Percentiles rank a stretch among this genome's conserved stretches.
Evolutionary conservation across 805 yeast species (phyloP).

Genomic region (Dipodascus albidus): DNA sequence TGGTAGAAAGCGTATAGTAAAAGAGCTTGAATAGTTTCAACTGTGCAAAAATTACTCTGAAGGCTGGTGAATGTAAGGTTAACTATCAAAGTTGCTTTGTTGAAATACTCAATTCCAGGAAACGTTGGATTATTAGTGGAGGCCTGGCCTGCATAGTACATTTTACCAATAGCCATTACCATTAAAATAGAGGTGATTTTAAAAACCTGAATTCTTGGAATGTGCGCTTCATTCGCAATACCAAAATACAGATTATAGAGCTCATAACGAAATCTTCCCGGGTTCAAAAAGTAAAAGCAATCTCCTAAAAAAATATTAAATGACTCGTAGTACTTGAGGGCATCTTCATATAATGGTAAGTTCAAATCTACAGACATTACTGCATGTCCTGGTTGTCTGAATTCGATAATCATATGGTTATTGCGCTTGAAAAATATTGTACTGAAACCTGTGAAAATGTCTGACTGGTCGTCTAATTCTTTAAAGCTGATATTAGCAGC

Average conservation of each 20-base stretch:
- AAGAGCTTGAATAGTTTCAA: constrained; percentile 12
- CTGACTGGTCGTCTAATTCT: not conserved
- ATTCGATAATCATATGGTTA: not conserved
- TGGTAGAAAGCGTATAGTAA: constrained; percentile 13
- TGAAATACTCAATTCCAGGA: constrained; percentile 13
- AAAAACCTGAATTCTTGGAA: constrained; percentile 8
- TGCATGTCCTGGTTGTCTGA: not conserved
- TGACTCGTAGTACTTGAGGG: constrained; percentile 8
- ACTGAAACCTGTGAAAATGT: not conserved
- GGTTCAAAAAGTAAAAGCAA: constrained; percentile 16
- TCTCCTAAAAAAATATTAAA: constrained; percentile 12
- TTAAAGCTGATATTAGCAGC: not conserved
- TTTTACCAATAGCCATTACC: constrained; percentile 16
- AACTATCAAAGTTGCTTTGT: constrained; percentile 8
- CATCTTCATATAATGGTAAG: constrained; percentile 12
- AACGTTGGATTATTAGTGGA: constrained; percentile 1
- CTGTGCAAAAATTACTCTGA: constrained; percentile 6
- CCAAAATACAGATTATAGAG: not conserved
- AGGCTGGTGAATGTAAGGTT: constrained; percentile 10
- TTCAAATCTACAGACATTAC: constrained; percentile 5
- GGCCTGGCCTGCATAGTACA: constrained; percentile 11
- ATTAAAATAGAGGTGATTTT: constrained; percentile 11
- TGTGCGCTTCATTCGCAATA: constrained; percentile 7
- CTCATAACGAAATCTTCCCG: constrained; percentile 6
- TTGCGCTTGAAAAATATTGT: not conserved